A percentile compares a stretch with the other conserved stretches of the same genome.
Evolutionary conservation across 2,329 filamentous ascomycete genomes (phyloP).

Genomic region (Colletotrichum sp.): DNA sequence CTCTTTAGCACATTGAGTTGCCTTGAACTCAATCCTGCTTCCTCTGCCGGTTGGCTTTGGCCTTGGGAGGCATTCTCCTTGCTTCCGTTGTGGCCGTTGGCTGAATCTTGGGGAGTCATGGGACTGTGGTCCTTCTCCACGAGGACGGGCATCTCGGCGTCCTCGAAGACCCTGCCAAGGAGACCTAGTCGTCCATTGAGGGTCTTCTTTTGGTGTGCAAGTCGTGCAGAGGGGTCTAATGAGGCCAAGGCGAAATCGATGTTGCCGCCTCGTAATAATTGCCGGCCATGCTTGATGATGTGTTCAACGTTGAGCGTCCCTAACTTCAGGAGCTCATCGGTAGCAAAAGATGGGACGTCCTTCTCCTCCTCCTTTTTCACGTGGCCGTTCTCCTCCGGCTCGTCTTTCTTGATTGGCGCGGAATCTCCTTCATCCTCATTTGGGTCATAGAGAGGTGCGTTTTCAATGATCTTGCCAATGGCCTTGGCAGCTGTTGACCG

Average conservation of each 20-base stretch:
- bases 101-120: conserved; percentile 48
- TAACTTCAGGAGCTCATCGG: conserved; percentile 72
- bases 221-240: conserved; percentile 79
- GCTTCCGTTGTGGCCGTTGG: conserved; percentile 34
- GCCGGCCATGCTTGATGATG: conserved; percentile 83
- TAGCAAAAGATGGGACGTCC: conserved; percentile 41
- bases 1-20: conserved; percentile 95
- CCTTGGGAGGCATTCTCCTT: conserved; percentile 39
- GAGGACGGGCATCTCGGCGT: conserved; percentile 72
- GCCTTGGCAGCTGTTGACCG: conserved; percentile 92
- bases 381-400: conserved; percentile 41
- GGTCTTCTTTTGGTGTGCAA: conserved; percentile 90
- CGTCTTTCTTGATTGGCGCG: conserved; percentile 48
- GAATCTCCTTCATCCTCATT: conserved; percentile 71
- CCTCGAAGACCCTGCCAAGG: conserved; percentile 82
- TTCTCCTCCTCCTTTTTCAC: conserved; percentile 69
- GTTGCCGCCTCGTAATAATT: conserved; percentile 82
- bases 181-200: conserved; percentile 82
- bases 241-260: conserved; percentile 85
- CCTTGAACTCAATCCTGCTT: conserved; percentile 81
- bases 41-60: conserved; percentile 57
- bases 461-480: conserved; percentile 89
- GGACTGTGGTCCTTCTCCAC: conserved; percentile 52
- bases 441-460: conserved; percentile 87
- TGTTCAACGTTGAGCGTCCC: conserved; percentile 77